Evolutionary conservation across 352 stramenopile species (phyloP), one percentile per base, ranked within the genome.

Genomic region (Phytophthora sojae): DNA sequence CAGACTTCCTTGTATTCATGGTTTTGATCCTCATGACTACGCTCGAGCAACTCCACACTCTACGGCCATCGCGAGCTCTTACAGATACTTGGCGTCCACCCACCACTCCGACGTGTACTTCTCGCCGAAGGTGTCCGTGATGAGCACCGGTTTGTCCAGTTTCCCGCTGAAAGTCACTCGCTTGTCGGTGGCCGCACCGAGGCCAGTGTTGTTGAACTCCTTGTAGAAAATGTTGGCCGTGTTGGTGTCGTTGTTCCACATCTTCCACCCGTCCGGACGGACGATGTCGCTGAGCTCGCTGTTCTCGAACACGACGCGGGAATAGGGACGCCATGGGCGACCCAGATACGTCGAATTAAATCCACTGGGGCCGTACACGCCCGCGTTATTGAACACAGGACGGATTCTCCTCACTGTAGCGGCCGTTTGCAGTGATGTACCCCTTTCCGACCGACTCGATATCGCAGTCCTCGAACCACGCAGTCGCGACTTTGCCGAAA

Each of bases 121-220:
- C 14, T 32, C 32, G 23, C 50, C 32, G 17, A 67, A 49, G 7
- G 60, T 59, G 21, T 67, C 35, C 15, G 32, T 54, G 17, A 60
- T 67, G 21, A n/a, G 4, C 32, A 67, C 60, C 15, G 49, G 19
- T 8, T 21, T 37, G 7, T 59, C 17, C 21, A 67, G 23, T 7
- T 67, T 32, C 2, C 60, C 50, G 14, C 60, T 59, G 35, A 67
- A 67, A 2, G 6, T 2, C 32, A 54, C 60, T 6, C 60, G 60
- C 35, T 59, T 14, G 17, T 52, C n/a, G 4, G 26, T 67, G 6
- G 23, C 25, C 17, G 50, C 60, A 0, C 60, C 60, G 6, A 23
- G 17, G 5, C 60, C 60, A 17, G 21, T 15, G 50, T 67, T 67
- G 60, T 61, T 67, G 50, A 60, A 67, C 51, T 67, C 60, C 37